A percentile compares a stretch with the other conserved stretches of the same genome.
These are phyloP conservation scores for Baeospora myosura DNA, from an alignment of 1,284 basidiomycete genomes.

Conservation along the genomic window DNA sequence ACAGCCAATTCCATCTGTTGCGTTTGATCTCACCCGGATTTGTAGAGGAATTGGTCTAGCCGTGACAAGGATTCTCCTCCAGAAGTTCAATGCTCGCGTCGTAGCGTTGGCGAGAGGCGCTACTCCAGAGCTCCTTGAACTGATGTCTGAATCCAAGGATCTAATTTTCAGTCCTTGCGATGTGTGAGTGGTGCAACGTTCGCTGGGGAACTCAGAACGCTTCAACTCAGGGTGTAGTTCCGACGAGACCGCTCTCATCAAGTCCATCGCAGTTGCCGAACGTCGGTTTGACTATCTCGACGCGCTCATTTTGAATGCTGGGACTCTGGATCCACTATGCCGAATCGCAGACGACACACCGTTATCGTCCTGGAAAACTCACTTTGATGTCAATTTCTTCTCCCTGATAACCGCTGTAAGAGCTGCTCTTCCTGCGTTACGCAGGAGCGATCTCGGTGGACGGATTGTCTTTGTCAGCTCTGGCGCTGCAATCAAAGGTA, in stretches of 20 bases:
- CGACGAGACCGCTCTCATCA: conserved; percentile 47
- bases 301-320: conserved; percentile 76
- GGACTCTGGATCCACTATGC: conserved; percentile 49
- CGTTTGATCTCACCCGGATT: conserved; percentile 9
- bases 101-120: conserved; percentile 69
- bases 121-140: conserved; percentile 52
- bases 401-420: conserved; percentile 66
- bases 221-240: conserved; percentile 30
- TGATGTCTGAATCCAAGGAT: conserved; percentile 35
- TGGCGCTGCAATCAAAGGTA: conserved; percentile 69
- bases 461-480: conserved; percentile 75
- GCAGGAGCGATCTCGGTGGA: conserved; percentile 52
- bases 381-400: conserved; percentile 79
- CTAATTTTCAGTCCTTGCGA: conserved; percentile 63
- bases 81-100: conserved; percentile 56
- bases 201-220: background rate
- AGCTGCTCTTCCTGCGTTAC: conserved; percentile 59
- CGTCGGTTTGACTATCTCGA: conserved; percentile 60
- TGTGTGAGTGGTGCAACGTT: conserved; percentile 52
- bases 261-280: conserved; percentile 40
- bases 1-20: conserved; percentile 12
- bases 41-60: conserved; percentile 79
- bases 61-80: conserved; percentile 55
- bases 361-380: conserved; percentile 45
- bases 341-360: conserved; percentile 32